Percentiles rank a stretch among this genome's conserved stretches.
phyloP scores from a whole-genome alignment of 1,284 basidiomycete genomes.

The Moesziomyces parantarcticus region DNA sequence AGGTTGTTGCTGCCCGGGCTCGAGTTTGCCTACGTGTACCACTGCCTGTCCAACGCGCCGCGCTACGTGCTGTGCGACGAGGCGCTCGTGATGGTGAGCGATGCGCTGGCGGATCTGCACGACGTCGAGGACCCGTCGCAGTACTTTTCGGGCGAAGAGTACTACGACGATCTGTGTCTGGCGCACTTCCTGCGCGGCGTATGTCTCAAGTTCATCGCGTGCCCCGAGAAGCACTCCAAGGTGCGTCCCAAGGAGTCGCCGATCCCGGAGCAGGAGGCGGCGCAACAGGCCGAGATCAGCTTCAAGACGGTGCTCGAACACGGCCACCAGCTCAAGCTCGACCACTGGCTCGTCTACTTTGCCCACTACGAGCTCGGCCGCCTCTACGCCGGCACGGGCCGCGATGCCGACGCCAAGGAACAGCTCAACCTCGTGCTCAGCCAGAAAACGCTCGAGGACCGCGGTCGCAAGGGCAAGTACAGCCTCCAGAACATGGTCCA shows the following conservation, averaged over 20 bases:
- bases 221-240: slow-evolving; percentile 62
- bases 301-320: slow-evolving; percentile 58
- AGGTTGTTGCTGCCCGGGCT: slow-evolving; percentile 61
- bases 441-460: slow-evolving; percentile 62
- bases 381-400: slow-evolving; percentile 50
- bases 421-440: slow-evolving; percentile 59
- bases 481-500: slow-evolving; percentile 67
- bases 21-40: slow-evolving; percentile 66
- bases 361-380: slow-evolving; percentile 66
- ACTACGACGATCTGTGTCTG: slow-evolving; percentile 64
- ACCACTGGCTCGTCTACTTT: slow-evolving; percentile 67
- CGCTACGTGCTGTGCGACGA: slow-evolving; percentile 48
- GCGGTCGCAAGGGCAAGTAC: slow-evolving; percentile 64
- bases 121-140: slow-evolving; percentile 40
- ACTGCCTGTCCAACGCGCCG: slow-evolving; percentile 65
- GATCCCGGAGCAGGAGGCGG: slow-evolving; percentile 57
- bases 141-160: slow-evolving; percentile 50
- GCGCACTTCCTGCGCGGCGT: slow-evolving; percentile 66
- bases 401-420: slow-evolving; percentile 46
- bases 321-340: slow-evolving; percentile 50
- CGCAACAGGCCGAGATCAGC: slow-evolving; percentile 55
- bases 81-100: slow-evolving; percentile 53
- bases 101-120: slow-evolving; percentile 53
- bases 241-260: slow-evolving; percentile 43
- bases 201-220: slow-evolving; percentile 63